phyloP scores from a whole-genome alignment of 257 asterid species.

The Solanum lycopersicoides region DNA sequence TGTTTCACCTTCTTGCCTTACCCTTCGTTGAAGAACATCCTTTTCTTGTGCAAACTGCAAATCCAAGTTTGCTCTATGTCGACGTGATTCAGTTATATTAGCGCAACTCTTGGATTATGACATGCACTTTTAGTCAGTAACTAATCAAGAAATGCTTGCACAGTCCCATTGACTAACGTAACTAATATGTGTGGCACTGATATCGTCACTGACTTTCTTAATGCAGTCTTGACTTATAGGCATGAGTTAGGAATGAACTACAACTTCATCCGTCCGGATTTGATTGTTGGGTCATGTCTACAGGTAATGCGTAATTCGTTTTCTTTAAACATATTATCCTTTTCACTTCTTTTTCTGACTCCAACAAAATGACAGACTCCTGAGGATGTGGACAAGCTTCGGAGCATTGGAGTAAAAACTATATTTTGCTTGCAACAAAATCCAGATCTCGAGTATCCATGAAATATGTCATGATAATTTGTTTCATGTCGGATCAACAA shows the following conservation, averaged over 20 bases:
- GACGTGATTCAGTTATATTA: not conserved
- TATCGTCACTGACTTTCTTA: not conserved
- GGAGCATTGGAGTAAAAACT: constrained; percentile 79
- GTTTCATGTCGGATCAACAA: not conserved
- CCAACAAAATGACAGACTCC: constrained; percentile 52
- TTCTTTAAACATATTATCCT: not conserved
- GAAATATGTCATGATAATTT: not conserved
- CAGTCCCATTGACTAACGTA: not conserved
- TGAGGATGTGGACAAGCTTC: constrained; percentile 92
- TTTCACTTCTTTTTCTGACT: not conserved
- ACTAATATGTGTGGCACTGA: not conserved
- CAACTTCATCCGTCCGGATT: constrained; percentile 78
- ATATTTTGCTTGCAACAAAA: constrained; percentile 84
- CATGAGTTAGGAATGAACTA: constrained; percentile 98
- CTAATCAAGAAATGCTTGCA: not conserved
- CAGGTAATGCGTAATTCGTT: constrained; percentile 42
- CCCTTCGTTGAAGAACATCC: not conserved
- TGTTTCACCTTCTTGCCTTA: not conserved
- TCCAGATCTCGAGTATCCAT: constrained; percentile 95
- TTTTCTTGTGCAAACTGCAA: not conserved
- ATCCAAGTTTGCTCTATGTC: not conserved
- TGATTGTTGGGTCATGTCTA: constrained; percentile 92
- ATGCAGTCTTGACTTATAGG: constrained; percentile 68
- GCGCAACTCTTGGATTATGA: not conserved
- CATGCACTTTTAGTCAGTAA: not conserved